phyloP scores from a whole-genome alignment of 305 asterid genomes.

The Fraxinus velutina region DNA sequence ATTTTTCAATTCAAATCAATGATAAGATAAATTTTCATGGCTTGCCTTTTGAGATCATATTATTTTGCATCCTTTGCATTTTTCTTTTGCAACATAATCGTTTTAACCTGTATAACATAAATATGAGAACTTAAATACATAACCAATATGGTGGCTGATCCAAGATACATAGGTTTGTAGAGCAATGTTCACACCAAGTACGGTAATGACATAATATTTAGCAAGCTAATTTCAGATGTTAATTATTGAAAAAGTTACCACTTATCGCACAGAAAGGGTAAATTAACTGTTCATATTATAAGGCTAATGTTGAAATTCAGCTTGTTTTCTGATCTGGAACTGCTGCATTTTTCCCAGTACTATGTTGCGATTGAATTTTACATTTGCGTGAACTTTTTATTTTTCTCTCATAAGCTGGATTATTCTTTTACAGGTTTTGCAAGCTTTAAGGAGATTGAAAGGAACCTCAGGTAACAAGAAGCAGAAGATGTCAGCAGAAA shows the following conservation, averaged over 20 bases:
- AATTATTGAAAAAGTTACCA: neutral
- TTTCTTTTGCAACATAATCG: neutral
- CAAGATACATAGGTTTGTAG: neutral
- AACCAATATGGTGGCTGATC: neutral
- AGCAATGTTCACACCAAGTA: neutral
- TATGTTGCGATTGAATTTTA: neutral
- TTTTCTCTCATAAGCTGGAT: slow-evolving; percentile 9
- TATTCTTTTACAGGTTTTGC: slow-evolving; percentile 57
- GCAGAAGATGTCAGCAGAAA: slow-evolving; percentile 83
- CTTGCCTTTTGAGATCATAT: neutral
- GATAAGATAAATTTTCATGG: neutral
- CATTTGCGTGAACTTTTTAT: neutral
- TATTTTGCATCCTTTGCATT: neutral
- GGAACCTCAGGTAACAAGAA: slow-evolving; percentile 73
- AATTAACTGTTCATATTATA: neutral
- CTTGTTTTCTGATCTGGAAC: neutral
- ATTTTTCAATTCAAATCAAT: neutral
- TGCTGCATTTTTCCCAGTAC: neutral
- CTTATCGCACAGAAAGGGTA: neutral
- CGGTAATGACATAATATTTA: neutral
- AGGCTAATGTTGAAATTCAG: neutral
- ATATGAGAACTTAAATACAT: neutral
- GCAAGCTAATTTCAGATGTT: neutral
- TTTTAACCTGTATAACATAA: neutral
- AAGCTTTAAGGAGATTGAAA: slow-evolving; percentile 86